Conservation (phyloP, 257 asterid species). For the Scutellaria barbata region DNA sequence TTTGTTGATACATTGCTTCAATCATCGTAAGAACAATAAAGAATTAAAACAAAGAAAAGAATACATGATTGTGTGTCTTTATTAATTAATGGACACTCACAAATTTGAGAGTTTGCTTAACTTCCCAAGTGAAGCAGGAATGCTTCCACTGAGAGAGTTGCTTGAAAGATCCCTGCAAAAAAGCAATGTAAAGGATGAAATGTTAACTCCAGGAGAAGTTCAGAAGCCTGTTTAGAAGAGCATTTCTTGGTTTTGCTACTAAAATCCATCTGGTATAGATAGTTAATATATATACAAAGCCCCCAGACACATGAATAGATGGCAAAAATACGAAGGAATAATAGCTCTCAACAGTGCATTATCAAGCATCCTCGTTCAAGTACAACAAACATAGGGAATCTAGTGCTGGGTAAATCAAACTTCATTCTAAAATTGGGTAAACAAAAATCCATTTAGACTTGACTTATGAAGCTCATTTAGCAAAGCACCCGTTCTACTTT, state of each 20-base stretch:
- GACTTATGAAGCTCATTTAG: constrained; percentile 14
- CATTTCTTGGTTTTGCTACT: constrained; percentile 16
- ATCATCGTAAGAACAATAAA: constrained; percentile 39
- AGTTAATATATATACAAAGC: constrained; percentile 8
- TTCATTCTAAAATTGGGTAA: not conserved
- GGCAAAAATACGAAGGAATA: constrained; percentile 13
- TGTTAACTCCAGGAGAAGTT: constrained; percentile 31
- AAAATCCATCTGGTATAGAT: constrained; percentile 29
- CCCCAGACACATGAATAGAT: not conserved
- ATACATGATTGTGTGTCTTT: constrained; percentile 22
- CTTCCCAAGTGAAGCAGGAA: constrained; percentile 92
- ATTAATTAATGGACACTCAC: constrained; percentile 59
- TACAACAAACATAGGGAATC: constrained; percentile 20
- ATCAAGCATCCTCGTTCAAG: constrained; percentile 25
- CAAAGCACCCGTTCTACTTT: not conserved
- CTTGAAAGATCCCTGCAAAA: constrained; percentile 89
- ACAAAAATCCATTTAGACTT: not conserved
- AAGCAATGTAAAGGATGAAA: constrained; percentile 25
- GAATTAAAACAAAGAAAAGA: constrained; percentile 37
- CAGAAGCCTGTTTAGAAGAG: constrained; percentile 16
- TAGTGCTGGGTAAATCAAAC: constrained; percentile 3
- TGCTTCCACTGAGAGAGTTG: constrained; percentile 92
- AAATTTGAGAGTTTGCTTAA: constrained; percentile 67
- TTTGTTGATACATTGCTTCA: constrained; percentile 94
- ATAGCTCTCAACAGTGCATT: constrained; percentile 24